Evolutionary conservation across 169 alveolate genomes (phyloP).

Genomic region (Eimeria maxima): DNA sequence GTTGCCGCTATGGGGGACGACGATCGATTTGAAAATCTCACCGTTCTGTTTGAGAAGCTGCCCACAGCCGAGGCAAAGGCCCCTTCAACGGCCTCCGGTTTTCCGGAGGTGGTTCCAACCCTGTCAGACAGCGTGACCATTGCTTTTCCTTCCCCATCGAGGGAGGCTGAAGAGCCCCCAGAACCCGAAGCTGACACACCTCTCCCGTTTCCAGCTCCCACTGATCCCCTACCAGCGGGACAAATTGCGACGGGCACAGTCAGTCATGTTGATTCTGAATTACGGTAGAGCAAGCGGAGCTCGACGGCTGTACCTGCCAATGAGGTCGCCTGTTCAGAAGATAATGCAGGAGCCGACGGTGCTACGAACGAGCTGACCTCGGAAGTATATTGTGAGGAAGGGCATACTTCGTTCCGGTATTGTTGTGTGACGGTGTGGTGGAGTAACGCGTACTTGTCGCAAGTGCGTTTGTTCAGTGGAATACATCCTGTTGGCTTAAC

Average conservation of each 20-base stretch:
- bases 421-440: no score
- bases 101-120: constrained; percentile 20
- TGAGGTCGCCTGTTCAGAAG: background rate
- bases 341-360: background rate
- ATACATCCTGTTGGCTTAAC: background rate
- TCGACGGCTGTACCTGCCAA: background rate
- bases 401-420: background rate
- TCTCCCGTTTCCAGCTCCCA: constrained; percentile 2
- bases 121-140: background rate
- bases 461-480: background rate
- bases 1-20: background rate
- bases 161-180: constrained; percentile 27
- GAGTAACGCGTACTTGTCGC: background rate
- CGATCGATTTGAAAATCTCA: constrained; percentile 38
- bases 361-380: background rate
- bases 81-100: constrained; percentile 39
- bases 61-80: constrained; percentile 69
- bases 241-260: background rate
- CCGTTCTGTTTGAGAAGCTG: constrained; percentile 11
- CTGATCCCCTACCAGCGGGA: constrained; percentile 1
- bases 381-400: background rate
- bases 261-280: background rate
- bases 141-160: constrained; percentile 40
- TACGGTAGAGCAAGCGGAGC: background rate
- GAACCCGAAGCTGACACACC: constrained; percentile 30